Conservation (phyloP, 306 rosid genomes). For the Heteromeles arbutifolia region DNA sequence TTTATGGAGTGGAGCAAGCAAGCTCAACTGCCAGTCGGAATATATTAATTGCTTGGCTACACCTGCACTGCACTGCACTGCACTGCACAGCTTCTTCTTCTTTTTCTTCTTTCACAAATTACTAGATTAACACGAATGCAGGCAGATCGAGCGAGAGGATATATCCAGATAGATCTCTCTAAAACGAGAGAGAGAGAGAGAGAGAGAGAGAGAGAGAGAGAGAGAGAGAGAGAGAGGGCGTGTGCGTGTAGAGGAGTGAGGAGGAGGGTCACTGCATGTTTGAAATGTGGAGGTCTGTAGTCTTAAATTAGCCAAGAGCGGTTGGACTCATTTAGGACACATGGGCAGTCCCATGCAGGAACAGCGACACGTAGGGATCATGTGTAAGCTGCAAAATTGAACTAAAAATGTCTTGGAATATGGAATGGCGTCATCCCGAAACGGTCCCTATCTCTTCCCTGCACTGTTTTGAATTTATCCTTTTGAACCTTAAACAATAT, state of each 20-base stretch:
- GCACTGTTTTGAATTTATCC: not conserved
- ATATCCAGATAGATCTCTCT: not conserved
- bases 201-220: not conserved
- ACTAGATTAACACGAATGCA: not conserved
- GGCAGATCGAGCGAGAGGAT: not conserved
- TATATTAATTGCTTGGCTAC: too few relatives aligned
- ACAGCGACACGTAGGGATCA: slow-evolving; percentile 33
- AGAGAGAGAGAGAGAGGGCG: not conserved
- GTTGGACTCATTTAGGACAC: slow-evolving; percentile 36
- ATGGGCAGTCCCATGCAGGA: slow-evolving; percentile 28
- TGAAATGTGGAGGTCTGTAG: slow-evolving; percentile 41
- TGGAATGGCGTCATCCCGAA: slow-evolving; percentile 3
- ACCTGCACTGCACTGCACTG: too few relatives aligned
- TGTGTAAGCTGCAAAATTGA: slow-evolving; percentile 27
- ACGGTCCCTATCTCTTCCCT: slow-evolving; percentile 1
- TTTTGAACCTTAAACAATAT: not conserved
- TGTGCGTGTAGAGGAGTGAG: too few relatives aligned
- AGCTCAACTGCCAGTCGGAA: too few relatives aligned
- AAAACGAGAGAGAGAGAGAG: not conserved
- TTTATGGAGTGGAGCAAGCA: not conserved
- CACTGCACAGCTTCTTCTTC: too few relatives aligned
- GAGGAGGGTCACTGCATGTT: slow-evolving; percentile 44
- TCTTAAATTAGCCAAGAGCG: slow-evolving; percentile 32
- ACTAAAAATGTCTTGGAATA: not conserved
- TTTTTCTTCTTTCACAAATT: too few relatives aligned